Evolutionary conservation across 2,329 filamentous ascomycete species (phyloP), one percentile per base, ranked within the genome.

Genomic region (Didymella arachidicola): DNA sequence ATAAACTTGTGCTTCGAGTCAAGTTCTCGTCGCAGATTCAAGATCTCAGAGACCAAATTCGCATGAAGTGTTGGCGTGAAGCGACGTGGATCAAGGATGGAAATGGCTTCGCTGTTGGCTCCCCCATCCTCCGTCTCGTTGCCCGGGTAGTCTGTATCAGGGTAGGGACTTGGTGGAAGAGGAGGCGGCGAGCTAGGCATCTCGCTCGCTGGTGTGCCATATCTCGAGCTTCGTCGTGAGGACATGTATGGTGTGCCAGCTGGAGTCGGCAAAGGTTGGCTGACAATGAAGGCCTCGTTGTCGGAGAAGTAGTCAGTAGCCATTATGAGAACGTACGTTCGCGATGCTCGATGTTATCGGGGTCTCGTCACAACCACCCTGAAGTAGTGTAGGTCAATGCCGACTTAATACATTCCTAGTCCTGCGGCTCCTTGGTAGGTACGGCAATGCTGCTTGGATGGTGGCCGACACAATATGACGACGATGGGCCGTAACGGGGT

Each of bases 51-150:
- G 0, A 99, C 94, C 7, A 99, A 81, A 48, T 92, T 97, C 8
- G 95, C 95, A 76, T 98, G 95, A 11, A 99, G 80, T 0, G 93
- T 98, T 1, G 95, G 95, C 0, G 95, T 99, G 72, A 99, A 97
- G 36, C 95, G 87, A 54, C 94, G 87, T 3, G 95, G 93, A 72
- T 99, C 95, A 29, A 97, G 82, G 22, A 92, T 87, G 2, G 86
- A 87, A 32, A 93, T 87, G 43, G 81, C 86, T 62, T 94, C 90
- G 64, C 94, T 87, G 25, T 86, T 67, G 42, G 63, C 57, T 5
- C n/a, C 19, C 7, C 63, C 77, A 72, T 92, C 88, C 57, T 83
- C 67, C 2, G 63, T 58, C 30, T 62, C 41, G 22, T 41, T 41
- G 11, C 38, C 38, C 14, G 41, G 41, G 27, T 43, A 43, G 41